Evolutionary conservation across 2,329 filamentous ascomycete species (phyloP).

Genomic region (Fusarium devonianum): DNA sequence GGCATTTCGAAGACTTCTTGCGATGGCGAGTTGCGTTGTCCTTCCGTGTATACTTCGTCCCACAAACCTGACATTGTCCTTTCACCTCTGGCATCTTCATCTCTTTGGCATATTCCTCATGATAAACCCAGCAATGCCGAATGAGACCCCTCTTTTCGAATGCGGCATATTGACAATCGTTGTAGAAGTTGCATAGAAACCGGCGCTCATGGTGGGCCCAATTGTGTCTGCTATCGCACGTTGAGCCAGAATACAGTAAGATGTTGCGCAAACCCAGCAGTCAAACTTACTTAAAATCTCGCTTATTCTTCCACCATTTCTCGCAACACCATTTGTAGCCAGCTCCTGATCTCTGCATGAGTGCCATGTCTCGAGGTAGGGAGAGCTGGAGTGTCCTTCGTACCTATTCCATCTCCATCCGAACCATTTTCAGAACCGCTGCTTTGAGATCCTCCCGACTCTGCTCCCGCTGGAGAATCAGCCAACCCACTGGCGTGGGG

Average conservation of each 20-base stretch:
- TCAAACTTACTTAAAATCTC: constrained; percentile 10
- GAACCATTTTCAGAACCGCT: constrained; percentile 1
- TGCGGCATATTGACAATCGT: neutral
- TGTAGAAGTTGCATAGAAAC: constrained; percentile 1
- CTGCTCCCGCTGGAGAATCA: constrained; percentile 21
- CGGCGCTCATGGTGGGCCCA: constrained; percentile 1
- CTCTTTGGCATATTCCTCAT: constrained; percentile 5
- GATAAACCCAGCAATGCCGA: constrained; percentile 27
- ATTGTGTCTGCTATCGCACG: constrained; percentile 9
- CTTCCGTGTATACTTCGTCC: neutral
- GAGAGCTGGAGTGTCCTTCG: rapidly evolving
- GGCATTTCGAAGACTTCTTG: constrained; percentile 6
- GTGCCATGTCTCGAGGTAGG: rapidly evolving
- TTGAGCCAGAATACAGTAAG: no score
- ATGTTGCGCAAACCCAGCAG: no score
- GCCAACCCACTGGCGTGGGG: constrained; percentile 8
- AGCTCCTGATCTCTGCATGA: neutral
- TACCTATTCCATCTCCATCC: neutral
- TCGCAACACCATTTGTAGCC: neutral
- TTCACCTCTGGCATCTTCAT: neutral
- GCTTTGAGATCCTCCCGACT: neutral
- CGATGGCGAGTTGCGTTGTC: constrained; percentile 24
- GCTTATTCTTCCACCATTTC: neutral
- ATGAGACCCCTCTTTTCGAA: constrained; percentile 1
- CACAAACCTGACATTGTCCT: constrained; percentile 15